phyloP scores from a whole-genome alignment of 306 rosid species.

The Acmispon strigosus region DNA sequence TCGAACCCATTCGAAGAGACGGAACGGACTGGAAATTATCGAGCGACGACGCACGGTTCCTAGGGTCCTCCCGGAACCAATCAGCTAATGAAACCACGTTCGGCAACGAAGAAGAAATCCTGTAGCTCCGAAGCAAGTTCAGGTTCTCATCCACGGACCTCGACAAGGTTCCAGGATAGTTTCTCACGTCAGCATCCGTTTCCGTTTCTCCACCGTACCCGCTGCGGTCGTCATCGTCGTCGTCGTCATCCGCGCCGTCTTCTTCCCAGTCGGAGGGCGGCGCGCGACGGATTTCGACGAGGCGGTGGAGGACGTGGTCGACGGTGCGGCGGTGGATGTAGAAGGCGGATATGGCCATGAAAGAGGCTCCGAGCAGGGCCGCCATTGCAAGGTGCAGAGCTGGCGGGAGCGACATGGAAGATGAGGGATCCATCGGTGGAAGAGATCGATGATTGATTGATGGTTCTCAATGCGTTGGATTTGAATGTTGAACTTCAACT shows the following conservation, averaged over 20 bases:
- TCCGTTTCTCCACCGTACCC: constrained; percentile 22
- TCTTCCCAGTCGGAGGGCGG: neutral
- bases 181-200: constrained; percentile 1
- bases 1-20: constrained; percentile 31
- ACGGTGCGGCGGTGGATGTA: constrained; percentile 80
- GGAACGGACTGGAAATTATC: constrained; percentile 46
- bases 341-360: constrained; percentile 79
- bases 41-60: constrained; percentile 35
- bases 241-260: neutral
- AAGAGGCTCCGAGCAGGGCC: constrained; percentile 65
- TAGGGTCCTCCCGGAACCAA: constrained; percentile 32
- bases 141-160: constrained; percentile 32
- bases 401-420: constrained; percentile 34
- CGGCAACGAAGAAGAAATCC: constrained; percentile 63
- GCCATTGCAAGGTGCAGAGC: constrained; percentile 68
- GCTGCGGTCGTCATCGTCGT: constrained; percentile 13
- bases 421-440: constrained; percentile 30
- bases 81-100: constrained; percentile 37
- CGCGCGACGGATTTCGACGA: constrained; percentile 52
- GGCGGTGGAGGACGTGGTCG: constrained; percentile 60
- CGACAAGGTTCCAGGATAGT: constrained; percentile 6
- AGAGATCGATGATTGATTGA: neutral
- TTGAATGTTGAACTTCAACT: neutral
- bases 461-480: neutral
- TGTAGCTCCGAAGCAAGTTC: constrained; percentile 24